Evolutionary conservation across 257 asterid species (phyloP), one percentile per base, ranked within the genome.

Genomic region (Salvia miltiorrhiza): DNA sequence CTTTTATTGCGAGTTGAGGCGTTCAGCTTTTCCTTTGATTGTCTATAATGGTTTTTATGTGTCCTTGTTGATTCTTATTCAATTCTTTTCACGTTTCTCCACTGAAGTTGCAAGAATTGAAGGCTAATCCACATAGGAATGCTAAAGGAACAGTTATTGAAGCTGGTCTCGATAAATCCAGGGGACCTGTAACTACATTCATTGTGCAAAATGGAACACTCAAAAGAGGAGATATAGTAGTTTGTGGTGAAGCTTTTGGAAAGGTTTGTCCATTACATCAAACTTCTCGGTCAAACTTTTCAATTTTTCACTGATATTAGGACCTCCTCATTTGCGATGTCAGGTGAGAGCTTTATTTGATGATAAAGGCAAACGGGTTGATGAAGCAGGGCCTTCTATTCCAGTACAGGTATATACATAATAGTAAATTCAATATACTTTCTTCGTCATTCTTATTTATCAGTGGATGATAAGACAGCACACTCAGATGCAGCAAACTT

Each of bases 321-420:
- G 52, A 67, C 62, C 76, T 73, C 65, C 44, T 76, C 54, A 56
- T 66, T 75, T 77, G 37, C 54, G 62, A 53, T 71, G 47, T 70
- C 81, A 94, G 99, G 99, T 85, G 74, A 89, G 99, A 77, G 99
- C 98, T 57, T 70, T 91, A 65, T 94, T 86, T 80, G 99, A 94
- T 77, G 96, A 91, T 70, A 75, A 76, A 60, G 99, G 98, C 78
- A 86, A 81, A 65, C 88, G 85, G 71, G 87, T 89, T 64, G 82
- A 86, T 78, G 82, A 85, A 79, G 99, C 98, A 0, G 95, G 96
- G 43, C 98, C 99, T 54, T 94, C 99, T 20, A 80, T 79, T 48
- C 99, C 99, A 57, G 99, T 94, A 59, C 99, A 91, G 95, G 99
- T 91, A 74, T 40, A 10, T 49, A n/a, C n/a, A 71, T 60, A 70